These are phyloP conservation scores for Fusarium redolens DNA, from an alignment of 2,329 filamentous ascomycete genomes.

Conservation along the genomic window DNA sequence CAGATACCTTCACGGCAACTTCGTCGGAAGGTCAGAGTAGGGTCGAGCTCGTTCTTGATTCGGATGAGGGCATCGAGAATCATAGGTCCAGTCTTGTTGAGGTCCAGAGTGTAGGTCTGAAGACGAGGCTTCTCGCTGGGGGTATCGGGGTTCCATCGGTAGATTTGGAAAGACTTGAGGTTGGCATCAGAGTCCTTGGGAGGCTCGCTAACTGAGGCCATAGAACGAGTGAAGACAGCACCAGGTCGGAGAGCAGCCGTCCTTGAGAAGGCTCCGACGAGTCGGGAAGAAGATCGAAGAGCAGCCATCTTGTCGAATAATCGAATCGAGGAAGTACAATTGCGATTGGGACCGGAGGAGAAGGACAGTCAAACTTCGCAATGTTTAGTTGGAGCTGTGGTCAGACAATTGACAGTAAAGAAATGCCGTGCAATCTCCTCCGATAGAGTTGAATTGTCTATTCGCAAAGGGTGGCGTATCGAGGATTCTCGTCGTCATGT, in stretches of 20 bases:
- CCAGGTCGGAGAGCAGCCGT: slow-evolving; percentile 54
- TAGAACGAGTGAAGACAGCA: slow-evolving; percentile 61
- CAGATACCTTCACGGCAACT: slow-evolving; percentile 99
- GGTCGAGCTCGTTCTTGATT: slow-evolving; percentile 99
- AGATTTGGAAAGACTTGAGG: slow-evolving; percentile 97
- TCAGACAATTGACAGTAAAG: slow-evolving; percentile 45
- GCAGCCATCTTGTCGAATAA: slow-evolving; percentile 63
- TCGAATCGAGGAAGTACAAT: slow-evolving; percentile 8
- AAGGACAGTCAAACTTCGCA: slow-evolving; percentile 43
- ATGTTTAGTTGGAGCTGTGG: slow-evolving; percentile 26
- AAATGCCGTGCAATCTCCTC: slow-evolving; percentile 46
- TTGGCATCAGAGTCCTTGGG: slow-evolving; percentile 72
- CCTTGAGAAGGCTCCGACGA: slow-evolving; percentile 60
- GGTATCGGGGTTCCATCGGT: slow-evolving; percentile 97
- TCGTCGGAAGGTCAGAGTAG: slow-evolving; percentile 93
- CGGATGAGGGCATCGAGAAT: slow-evolving; percentile 95
- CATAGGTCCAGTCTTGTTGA: slow-evolving; percentile 99
- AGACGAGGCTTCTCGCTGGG: slow-evolving; percentile 93
- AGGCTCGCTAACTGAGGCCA: slow-evolving; percentile 68
- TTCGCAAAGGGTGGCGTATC: slow-evolving; percentile 40
- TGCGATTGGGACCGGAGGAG: slow-evolving; percentile 42
- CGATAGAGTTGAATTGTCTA: slow-evolving; percentile 37
- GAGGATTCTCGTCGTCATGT: slow-evolving; percentile 44
- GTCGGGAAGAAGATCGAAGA: slow-evolving; percentile 69
- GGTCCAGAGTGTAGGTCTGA: slow-evolving; percentile 93